Evolutionary conservation across 495 filamentous ascomycete species (phyloP).

Genomic region (Penicillium paradoxum): DNA sequence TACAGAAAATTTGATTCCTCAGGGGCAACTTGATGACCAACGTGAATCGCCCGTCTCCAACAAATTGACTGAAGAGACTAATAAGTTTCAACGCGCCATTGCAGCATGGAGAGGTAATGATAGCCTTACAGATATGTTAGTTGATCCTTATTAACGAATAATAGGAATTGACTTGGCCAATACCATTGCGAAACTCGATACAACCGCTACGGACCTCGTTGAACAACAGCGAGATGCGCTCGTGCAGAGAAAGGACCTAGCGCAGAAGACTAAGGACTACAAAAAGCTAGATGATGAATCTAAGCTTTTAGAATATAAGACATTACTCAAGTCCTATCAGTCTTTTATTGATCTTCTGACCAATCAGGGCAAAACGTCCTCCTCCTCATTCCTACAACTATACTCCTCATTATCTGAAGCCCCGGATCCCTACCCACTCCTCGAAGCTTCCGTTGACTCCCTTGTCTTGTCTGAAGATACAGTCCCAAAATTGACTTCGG

Average conservation of each 20-base stretch:
- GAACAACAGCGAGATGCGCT: conserved; percentile 85
- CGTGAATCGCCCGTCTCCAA: conserved; percentile 15
- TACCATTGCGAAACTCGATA: conserved; percentile 82
- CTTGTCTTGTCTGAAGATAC: conserved; percentile 87
- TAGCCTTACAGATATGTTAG: neutral
- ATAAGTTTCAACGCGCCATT: conserved; percentile 94
- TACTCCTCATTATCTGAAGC: conserved; percentile 94
- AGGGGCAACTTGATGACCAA: conserved; percentile 29
- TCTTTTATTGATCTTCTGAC: conserved; percentile 94
- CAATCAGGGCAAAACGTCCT: conserved; percentile 87
- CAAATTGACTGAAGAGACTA: conserved; percentile 54
- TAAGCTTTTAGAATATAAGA: conserved; percentile 84
- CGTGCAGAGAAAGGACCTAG: conserved; percentile 91
- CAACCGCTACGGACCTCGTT: conserved; percentile 88
- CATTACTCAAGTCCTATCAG: conserved; percentile 92
- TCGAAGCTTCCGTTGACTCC: conserved; percentile 94
- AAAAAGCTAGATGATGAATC: conserved; percentile 87
- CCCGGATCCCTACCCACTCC: conserved; percentile 91
- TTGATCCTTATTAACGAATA: conserved; percentile 17
- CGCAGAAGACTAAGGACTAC: conserved; percentile 98
- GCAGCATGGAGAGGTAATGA: conserved; percentile 87
- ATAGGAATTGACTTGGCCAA: conserved; percentile 83
- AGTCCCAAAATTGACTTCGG: conserved; percentile 75
- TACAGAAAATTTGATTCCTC: conserved; percentile 39
- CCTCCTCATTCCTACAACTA: conserved; percentile 82